Base-by-base conservation (phyloP, 2,329 filamentous ascomycete species). In the Allantophomopsis cytisporea region DNA sequence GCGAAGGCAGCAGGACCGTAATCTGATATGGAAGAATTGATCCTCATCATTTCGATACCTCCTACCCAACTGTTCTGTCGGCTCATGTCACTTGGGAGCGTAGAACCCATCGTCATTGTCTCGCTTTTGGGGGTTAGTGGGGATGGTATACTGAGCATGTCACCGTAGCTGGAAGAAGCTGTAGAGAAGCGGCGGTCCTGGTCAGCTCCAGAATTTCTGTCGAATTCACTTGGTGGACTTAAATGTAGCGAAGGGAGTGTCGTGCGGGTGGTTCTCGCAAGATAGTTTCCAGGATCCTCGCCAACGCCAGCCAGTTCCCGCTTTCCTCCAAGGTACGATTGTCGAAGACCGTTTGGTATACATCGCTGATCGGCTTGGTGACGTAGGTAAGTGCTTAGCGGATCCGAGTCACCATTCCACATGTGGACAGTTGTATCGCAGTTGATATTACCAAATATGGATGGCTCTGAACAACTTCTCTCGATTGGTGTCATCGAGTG, bases 11-110 rank as follows among this genome's bases (percentile, higher is more conserved):
- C 35, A 42, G 54, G 49, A 42, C 50, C 41, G 37, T 47, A 50
- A 45, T 42, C 50, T 20, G 53, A 56, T 43, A 36, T 45, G 42
- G 47, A 52, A 40, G 52, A 55, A 47, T 50, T 47, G 41, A 54
- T 46, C 40, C 50, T 51, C 50, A 56, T 49, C 54, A 56, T 57
- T 40, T 51, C 40, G 42, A 56, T 47, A 47, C 50, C 47, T 51
- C 51, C 48, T 41, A 55, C 43, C 40, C 53, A 41, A 46, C 53
- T 56, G 45, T 49, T 52, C 44, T 53, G 49, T 41, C 53, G 50
- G 47, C 54, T 56, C 54, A 57, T 54, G 35, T 47, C 48, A 45
- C 48, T 54, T 36, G 47, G 44, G 30, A 51, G 45, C 16, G 54
- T 56, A 31, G 53, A 55, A 32, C 47, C 53, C 23, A 42, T 52